Evolutionary conservation across 441 rosid genomes (phyloP).

Genomic region (Eutrema salsugineum): DNA sequence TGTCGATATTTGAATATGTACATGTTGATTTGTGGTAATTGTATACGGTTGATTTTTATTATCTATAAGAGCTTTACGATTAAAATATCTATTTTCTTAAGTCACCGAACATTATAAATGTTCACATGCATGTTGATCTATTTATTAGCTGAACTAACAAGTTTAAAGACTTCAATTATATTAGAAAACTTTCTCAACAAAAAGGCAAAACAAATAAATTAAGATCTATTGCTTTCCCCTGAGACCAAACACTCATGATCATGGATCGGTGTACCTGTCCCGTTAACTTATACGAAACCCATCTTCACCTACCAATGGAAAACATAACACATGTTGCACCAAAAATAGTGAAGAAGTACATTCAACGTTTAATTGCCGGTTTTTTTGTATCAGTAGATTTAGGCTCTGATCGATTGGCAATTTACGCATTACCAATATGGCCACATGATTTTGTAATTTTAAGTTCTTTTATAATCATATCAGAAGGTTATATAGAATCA

Average conservation of each 20-base stretch:
- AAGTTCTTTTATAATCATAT: not conserved
- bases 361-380: not conserved
- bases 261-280: conserved; percentile 20
- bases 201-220: not conserved
- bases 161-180: not conserved
- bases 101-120: not conserved
- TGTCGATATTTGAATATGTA: not conserved
- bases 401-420: not conserved
- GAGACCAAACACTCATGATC: conserved; percentile 14
- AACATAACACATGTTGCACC: conserved; percentile 23
- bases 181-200: not conserved
- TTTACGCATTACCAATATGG: not conserved
- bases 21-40: not conserved
- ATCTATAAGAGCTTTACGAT: not conserved
- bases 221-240: conserved; percentile 13
- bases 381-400: not conserved
- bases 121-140: not conserved
- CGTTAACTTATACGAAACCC: conserved; percentile 27
- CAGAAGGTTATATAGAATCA: not conserved
- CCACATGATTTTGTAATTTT: not conserved
- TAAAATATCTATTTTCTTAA: not conserved
- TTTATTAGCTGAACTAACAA: conserved; percentile 19
- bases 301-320: conserved; percentile 1
- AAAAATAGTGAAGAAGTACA: conserved; percentile 4
- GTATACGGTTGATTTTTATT: not conserved